These are phyloP conservation scores for Schwanniomyces etchellsii DNA, from an alignment of 1,139 yeast species.

Conservation along the genomic window DNA sequence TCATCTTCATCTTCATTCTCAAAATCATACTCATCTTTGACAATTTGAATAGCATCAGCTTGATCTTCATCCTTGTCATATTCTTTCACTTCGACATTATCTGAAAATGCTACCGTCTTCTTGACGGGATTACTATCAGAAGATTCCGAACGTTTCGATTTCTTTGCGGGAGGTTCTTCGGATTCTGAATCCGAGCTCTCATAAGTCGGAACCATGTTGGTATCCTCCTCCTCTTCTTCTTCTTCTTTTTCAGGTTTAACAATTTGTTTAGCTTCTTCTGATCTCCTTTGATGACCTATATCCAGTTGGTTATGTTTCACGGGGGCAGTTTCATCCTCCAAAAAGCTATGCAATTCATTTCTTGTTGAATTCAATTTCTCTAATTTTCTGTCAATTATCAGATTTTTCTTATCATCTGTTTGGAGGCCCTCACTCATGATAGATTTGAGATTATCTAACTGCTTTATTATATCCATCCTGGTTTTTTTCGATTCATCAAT, in stretches of 20 bases:
- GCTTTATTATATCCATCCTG: constrained; percentile 34
- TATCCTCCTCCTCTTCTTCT: constrained; percentile 20
- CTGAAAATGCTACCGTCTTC: constrained; percentile 42
- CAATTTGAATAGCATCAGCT: constrained; percentile 15
- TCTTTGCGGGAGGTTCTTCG: constrained; percentile 17
- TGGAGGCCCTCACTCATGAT: constrained; percentile 37
- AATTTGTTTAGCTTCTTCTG: constrained; percentile 7
- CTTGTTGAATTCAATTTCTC: constrained; percentile 33
- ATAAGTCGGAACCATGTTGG: constrained; percentile 30
- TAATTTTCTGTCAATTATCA: constrained; percentile 36
- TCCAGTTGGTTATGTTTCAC: too few relatives aligned
- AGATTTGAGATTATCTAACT: constrained; percentile 36
- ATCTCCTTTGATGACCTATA: constrained; percentile 5
- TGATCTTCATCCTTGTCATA: constrained; percentile 31
- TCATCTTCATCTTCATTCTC: constrained; percentile 14
- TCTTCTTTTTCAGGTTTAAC: constrained; percentile 5
- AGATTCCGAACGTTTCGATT: constrained; percentile 12
- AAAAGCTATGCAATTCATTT: constrained; percentile 40
- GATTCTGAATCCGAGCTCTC: constrained; percentile 21
- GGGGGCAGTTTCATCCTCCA: constrained; percentile 14
- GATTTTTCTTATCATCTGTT: constrained; percentile 40
- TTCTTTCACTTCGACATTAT: constrained; percentile 41
- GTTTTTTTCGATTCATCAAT: constrained; percentile 34
- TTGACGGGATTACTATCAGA: constrained; percentile 22
- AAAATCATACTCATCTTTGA: constrained; percentile 14